A percentile compares a stretch with the other conserved stretches of the same genome.
These are phyloP conservation scores for Colletotrichum tropicicola DNA, from an alignment of 2,329 filamentous ascomycete species.

Conservation along the genomic window DNA sequence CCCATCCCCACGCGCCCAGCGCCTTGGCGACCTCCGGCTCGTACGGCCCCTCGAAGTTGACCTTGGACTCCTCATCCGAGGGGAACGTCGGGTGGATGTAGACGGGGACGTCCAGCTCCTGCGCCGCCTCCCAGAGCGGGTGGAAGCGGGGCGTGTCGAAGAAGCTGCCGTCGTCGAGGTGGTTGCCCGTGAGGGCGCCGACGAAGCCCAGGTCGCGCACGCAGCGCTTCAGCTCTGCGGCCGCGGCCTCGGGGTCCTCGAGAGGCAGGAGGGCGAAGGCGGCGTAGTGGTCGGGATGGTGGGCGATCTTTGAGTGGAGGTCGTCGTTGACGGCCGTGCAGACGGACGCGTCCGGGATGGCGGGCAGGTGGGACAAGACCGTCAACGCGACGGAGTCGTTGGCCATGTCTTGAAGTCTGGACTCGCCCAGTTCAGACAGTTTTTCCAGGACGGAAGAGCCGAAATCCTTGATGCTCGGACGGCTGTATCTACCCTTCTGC, in stretches of 20 bases:
- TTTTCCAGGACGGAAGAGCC: background rate
- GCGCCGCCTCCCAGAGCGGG: conserved; percentile 42
- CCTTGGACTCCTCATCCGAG: conserved; percentile 31
- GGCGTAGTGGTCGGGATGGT: conserved; percentile 43
- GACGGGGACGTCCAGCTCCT: conserved; percentile 57
- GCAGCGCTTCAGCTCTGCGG: conserved; percentile 39
- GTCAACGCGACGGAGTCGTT: background rate
- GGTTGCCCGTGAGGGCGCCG: conserved; percentile 37
- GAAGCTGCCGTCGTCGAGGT: conserved; percentile 37
- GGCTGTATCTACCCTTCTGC: background rate
- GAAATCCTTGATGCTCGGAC: background rate
- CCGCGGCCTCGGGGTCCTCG: conserved; percentile 36
- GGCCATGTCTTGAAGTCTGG: conserved; percentile 7
- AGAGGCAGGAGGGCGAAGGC: conserved; percentile 2
- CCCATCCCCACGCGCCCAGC: conserved; percentile 53
- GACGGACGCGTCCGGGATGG: background rate
- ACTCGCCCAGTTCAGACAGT: background rate
- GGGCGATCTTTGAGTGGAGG: background rate
- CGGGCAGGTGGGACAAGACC: conserved; percentile 9
- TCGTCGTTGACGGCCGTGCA: conserved; percentile 22
- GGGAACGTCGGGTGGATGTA: conserved; percentile 55
- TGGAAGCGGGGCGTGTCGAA: conserved; percentile 41
- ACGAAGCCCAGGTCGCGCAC: conserved; percentile 41
- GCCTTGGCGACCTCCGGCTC: conserved; percentile 67
- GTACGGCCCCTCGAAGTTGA: conserved; percentile 37